Evolutionary conservation across 1,284 basidiomycete genomes (phyloP).

Genomic region (Puccinia horiana): DNA sequence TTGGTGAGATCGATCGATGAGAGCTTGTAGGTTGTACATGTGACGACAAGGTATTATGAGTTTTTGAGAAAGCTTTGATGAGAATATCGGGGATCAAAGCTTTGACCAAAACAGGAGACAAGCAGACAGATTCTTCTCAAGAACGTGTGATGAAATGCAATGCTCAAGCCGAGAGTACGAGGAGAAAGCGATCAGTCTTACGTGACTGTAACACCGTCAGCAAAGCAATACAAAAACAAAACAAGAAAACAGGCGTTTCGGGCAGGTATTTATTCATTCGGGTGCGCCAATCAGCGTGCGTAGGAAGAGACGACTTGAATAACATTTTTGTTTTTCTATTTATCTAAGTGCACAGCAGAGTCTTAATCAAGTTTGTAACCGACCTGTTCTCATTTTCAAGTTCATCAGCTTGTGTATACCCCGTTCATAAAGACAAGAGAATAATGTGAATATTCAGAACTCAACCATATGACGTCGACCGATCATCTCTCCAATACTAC

Average conservation of each 20-base stretch:
- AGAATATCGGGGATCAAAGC: background rate
- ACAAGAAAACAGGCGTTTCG: no score
- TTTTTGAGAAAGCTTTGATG: background rate
- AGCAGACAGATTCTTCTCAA: background rate
- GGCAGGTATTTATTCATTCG: slow-evolving; percentile 1
- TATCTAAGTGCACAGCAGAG: background rate
- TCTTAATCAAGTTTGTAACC: slow-evolving; percentile 48
- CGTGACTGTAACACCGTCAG: background rate
- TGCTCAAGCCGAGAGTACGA: no score
- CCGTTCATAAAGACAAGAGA: background rate
- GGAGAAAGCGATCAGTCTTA: no score
- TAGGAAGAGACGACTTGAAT: background rate
- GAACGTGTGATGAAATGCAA: no score
- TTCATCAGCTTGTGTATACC: background rate
- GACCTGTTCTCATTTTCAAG: background rate
- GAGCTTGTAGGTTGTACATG: background rate
- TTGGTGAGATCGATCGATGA: background rate
- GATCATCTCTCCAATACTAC: slow-evolving; percentile 49
- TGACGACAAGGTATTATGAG: background rate
- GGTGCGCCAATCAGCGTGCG: background rate
- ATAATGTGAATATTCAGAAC: background rate
- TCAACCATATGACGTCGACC: slow-evolving; percentile 48
- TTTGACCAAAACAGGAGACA: background rate
- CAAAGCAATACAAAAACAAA: no score
- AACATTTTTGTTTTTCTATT: slow-evolving; percentile 20